Base-by-base conservation (phyloP, 163 green algal genomes). In the Trebouxiophyceae sp. region DNA sequence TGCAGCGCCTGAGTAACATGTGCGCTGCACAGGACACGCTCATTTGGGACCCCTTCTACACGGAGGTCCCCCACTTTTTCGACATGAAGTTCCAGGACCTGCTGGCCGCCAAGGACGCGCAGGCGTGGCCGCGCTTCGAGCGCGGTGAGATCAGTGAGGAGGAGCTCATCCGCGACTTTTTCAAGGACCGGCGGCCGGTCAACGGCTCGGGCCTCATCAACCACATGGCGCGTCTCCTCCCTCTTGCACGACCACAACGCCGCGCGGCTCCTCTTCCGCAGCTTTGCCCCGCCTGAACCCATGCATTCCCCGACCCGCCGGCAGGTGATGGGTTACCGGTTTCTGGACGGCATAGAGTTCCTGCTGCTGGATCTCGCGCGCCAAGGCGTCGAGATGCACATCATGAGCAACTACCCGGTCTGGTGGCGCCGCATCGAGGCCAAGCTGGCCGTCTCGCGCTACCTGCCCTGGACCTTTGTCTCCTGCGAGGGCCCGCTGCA, bases 381-480 rank as follows among this genome's bases (percentile, higher is more conserved):
- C 0, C 62, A 68, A 2, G 83, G 82, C 24, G 83, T 84, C 30
- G 62, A 81, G 30, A 73, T 93, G 60, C 89, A 95, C 54, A 76
- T 84, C 47, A 82, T 91, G 50, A 84, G 66, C 63, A 96, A 96
- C 73, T 96, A 96, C 72, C 87, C 90, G 0, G 34, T 65, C 8
- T 95, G 87, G 87, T 92, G 61, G 57, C 28, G 72, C 50, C 32
- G 83, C 32, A 93, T 96, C 34, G 90, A 96, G 60, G 76, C 86
- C 0, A 91, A 93, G 79, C 76, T 95, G 63, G 31, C 45, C 6
- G 67, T 95, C 1, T 83, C 69, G 0, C 63, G 73, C 3, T 92
- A 87, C 67, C 54, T 96, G 56, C 8, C 70, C 2, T 96, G 90
- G 90, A 93, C 85, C 4, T 96, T 95, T 46, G 44, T 96, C 5